Percentiles rank a stretch among this genome's conserved stretches.
These are phyloP conservation scores for Fusarium caatingaense DNA, from an alignment of 2,329 filamentous ascomycete genomes.

Conservation along the genomic window DNA sequence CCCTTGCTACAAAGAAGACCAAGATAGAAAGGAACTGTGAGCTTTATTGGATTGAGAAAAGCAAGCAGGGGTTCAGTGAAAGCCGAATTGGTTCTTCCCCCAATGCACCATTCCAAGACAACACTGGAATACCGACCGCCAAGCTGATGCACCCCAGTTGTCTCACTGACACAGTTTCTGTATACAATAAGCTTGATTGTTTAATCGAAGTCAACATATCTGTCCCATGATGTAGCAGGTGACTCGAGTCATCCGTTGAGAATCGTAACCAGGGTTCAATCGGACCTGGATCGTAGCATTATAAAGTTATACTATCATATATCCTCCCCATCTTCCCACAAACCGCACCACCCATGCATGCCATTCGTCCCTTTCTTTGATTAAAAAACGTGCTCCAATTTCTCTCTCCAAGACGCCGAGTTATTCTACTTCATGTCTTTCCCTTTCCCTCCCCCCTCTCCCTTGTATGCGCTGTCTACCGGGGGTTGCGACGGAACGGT, in stretches of 20 bases:
- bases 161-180: neutral
- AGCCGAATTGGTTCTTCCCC: neutral
- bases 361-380: constrained; percentile 10
- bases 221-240: neutral
- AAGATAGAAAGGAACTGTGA: neutral
- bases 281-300: constrained; percentile 43
- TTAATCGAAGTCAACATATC: neutral
- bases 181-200: neutral
- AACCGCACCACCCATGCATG: constrained; percentile 13
- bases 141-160: neutral
- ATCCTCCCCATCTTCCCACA: constrained; percentile 6
- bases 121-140: neutral
- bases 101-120: neutral
- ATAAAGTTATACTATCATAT: constrained; percentile 45
- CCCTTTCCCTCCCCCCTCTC: constrained; percentile 10
- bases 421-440: constrained; percentile 27
- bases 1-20: neutral
- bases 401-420: constrained; percentile 39
- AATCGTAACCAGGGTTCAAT: constrained; percentile 43
- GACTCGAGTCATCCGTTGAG: constrained; percentile 12
- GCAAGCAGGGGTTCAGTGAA: neutral
- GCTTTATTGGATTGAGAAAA: neutral
- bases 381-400: constrained; percentile 5
- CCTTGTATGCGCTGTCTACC: constrained; percentile 44
- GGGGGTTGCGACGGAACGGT: constrained; percentile 45